Conservation (phyloP, 345 rosid species). For the Hypericum perforatum region DNA sequence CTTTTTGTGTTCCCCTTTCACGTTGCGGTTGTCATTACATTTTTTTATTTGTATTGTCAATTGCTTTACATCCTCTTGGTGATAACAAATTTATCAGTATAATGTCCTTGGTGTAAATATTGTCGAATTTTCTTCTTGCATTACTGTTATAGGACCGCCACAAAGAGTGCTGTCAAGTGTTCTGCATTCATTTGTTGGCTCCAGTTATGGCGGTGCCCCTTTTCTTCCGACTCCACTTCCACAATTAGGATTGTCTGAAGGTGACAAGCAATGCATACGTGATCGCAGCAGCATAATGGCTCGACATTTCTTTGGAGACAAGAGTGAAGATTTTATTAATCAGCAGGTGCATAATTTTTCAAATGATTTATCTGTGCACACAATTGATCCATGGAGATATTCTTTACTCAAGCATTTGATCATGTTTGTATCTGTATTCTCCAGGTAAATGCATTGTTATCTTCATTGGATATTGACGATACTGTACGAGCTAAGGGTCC, state of each 20-base stretch:
- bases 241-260: conserved; percentile 67
- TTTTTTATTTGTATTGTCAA: no score
- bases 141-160: conserved; percentile 66
- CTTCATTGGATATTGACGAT: conserved; percentile 81
- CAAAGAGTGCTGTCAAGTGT: conserved; percentile 77
- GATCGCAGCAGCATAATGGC: conserved; percentile 99
- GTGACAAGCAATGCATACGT: conserved; percentile 96
- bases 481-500: conserved; percentile 60
- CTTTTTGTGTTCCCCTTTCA: no score
- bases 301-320: conserved; percentile 82
- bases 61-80: no score
- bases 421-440: conserved; percentile 2
- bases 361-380: no score
- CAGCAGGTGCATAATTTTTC: conserved; percentile 49
- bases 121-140: conserved; percentile 2
- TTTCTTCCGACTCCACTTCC: conserved; percentile 83
- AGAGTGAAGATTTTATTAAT: conserved; percentile 80
- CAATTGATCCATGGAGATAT: no score
- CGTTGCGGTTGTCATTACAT: no score
- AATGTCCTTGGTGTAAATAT: no score
- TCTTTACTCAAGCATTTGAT: conserved; percentile 4
- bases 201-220: conserved; percentile 76
- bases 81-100: no score
- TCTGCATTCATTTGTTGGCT: conserved; percentile 89
- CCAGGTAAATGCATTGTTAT: conserved; percentile 83